Conservation (phyloP, 768 basidiomycete species). For the Hygrophoropsis aurantiaca region DNA sequence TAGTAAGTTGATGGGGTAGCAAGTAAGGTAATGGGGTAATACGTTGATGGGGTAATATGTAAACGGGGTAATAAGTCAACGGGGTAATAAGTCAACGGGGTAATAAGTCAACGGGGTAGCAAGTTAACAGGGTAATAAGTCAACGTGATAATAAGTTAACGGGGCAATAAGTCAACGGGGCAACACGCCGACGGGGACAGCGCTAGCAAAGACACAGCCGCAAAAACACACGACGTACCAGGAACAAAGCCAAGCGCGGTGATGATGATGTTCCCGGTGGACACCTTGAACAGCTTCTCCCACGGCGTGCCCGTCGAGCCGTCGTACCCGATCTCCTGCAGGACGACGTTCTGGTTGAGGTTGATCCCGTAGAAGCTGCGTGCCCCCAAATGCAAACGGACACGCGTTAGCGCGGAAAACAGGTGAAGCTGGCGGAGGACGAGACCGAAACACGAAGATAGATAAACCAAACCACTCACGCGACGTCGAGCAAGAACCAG, state of each 20-base stretch:
- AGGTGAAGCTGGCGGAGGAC: too few relatives aligned
- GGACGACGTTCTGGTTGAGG: conserved; percentile 75
- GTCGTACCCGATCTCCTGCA: conserved; percentile 69
- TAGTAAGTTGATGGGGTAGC: too few relatives aligned
- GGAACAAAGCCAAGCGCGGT: conserved; percentile 78
- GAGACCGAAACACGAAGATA: not conserved
- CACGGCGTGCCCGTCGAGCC: conserved; percentile 57
- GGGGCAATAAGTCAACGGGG: too few relatives aligned
- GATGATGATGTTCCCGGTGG: conserved; percentile 69
- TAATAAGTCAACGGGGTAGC: not conserved
- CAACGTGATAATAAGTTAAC: not conserved
- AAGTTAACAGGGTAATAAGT: not conserved
- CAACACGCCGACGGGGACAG: not conserved
- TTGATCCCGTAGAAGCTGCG: conserved; percentile 74
- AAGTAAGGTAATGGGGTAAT: too few relatives aligned
- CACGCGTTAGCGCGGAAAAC: too few relatives aligned
- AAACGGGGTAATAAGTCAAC: too few relatives aligned
- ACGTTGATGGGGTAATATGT: not conserved
- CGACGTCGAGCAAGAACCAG: conserved; percentile 79
- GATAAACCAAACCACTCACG: conserved; percentile 37
- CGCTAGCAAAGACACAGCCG: too few relatives aligned
- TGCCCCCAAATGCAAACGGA: too few relatives aligned
- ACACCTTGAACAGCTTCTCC: conserved; percentile 66
- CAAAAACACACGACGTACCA: conserved; percentile 37
- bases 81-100: too few relatives aligned